Base-by-base conservation (phyloP, 345 rosid genomes). In the Populus simonii region DNA sequence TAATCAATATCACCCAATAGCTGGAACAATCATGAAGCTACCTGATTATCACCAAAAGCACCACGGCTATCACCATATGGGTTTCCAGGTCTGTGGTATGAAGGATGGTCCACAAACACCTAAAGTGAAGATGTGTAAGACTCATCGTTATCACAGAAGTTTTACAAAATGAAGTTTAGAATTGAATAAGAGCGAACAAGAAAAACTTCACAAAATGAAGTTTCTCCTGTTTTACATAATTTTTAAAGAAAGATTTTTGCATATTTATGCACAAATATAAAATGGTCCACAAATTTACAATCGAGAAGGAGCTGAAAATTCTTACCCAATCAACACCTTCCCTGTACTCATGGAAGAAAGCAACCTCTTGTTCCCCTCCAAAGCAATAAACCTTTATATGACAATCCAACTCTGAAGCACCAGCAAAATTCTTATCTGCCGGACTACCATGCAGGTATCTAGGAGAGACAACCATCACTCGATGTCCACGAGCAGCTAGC, bases 41-140 rank as follows among this genome's bases (percentile, higher is more conserved):
- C 99, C 98, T 96, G 99, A 83, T 92, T 96, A 85, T 96, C 98
- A 68, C 94, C 89, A 80, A 92, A 96, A 71, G 98, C 96, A 82
- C 98, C 99, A 78, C 59, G 63, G 82, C 71, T 74, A 83, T 93
- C 97, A 71, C 99, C 99, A 25, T 93, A 96, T 0, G 94, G 99
- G 80, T 90, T 96, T 74, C 98, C 99, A 68, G 96, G 98, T 74
- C 99, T 88, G 72, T 89, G 99, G 77, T 84, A 96, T 5, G 96
- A 88, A 41, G 86, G 88, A 75, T 96, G 97, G 83, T 96, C 94
- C 69, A 93, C 91, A 80, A 96, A 96, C 31, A 93, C 97, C 99
- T 96, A 75, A 51, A 80, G 75, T 66, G 55, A 66, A 27, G 61
- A 43, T 31, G 38, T 20, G 67, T 49, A 75, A 23, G 22, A 70